phyloP scores from a whole-genome alignment of 2,329 filamentous ascomycete species.

The Aspergillus fumigatiaffinis region DNA sequence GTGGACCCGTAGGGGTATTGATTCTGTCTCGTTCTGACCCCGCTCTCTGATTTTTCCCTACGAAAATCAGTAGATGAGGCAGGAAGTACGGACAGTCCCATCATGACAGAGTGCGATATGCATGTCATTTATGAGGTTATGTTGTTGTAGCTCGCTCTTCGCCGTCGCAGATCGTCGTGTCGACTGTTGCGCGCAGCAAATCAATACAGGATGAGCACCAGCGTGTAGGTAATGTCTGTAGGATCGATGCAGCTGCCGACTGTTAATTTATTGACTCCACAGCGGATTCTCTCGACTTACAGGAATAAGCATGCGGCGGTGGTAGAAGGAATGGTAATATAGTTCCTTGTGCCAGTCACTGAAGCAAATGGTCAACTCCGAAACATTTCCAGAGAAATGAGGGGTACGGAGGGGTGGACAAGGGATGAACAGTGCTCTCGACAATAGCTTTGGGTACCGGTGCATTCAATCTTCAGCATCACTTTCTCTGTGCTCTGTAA shows the following conservation, averaged over 20 bases:
- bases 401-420: too few species aligned
- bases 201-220: neutral
- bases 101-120: neutral
- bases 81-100: neutral
- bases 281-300: neutral
- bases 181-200: neutral
- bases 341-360: neutral
- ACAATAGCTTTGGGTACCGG: too few species aligned
- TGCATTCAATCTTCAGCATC: too few species aligned
- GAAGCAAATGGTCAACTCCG: neutral
- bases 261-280: neutral
- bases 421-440: too few species aligned
- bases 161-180: neutral
- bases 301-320: neutral
- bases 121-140: conserved; percentile 1
- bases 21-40: neutral
- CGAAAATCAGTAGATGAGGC: neutral
- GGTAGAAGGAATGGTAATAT: neutral
- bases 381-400: neutral
- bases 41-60: neutral
- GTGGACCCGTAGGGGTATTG: conserved; percentile 7
- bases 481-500: too few species aligned
- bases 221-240: neutral
- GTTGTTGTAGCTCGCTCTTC: neutral
- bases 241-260: neutral